phyloP scores from a whole-genome alignment of 805 yeast species.

The Wickerhamiella kurtzmanii region DNA sequence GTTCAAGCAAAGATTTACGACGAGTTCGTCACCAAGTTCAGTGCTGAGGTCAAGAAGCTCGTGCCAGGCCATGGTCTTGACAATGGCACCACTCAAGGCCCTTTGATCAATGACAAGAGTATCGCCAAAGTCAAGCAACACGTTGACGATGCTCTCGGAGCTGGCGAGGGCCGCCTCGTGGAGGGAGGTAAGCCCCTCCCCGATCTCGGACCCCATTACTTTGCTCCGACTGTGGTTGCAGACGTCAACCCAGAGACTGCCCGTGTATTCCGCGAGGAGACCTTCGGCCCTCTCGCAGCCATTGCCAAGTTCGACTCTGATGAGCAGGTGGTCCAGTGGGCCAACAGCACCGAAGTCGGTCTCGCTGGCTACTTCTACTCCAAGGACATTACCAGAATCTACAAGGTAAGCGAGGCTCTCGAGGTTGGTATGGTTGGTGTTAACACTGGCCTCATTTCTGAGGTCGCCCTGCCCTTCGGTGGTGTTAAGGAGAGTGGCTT shows the following conservation, averaged over 20 bases:
- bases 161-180: slow-evolving; percentile 47
- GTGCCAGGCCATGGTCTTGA: slow-evolving; percentile 52
- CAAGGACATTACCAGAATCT: slow-evolving; percentile 38
- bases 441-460: slow-evolving; percentile 62
- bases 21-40: slow-evolving; percentile 39
- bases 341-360: slow-evolving; percentile 60
- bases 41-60: slow-evolving; percentile 33
- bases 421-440: slow-evolving; percentile 75
- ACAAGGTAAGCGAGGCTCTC: slow-evolving; percentile 51
- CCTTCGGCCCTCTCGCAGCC: slow-evolving; percentile 73
- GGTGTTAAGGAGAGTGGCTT: slow-evolving; percentile 69
- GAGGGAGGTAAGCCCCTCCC: slow-evolving; percentile 45
- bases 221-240: slow-evolving; percentile 53
- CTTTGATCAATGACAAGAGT: slow-evolving; percentile 52
- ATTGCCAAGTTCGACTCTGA: slow-evolving; percentile 50
- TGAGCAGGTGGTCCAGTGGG: slow-evolving; percentile 46
- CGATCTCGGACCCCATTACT: slow-evolving; percentile 50
- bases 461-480: slow-evolving; percentile 38
- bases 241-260: slow-evolving; percentile 41
- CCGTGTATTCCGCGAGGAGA: slow-evolving; percentile 52
- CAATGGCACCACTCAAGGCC: slow-evolving; percentile 56
- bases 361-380: slow-evolving; percentile 68
- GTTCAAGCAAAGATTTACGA: slow-evolving; percentile 56
- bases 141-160: slow-evolving; percentile 48
- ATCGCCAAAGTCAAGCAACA: slow-evolving; percentile 48